Percentiles rank a stretch among this genome's conserved stretches.
Evolutionary conservation across 257 asterid genomes (phyloP).

Genomic region (Capsicum chinense): DNA sequence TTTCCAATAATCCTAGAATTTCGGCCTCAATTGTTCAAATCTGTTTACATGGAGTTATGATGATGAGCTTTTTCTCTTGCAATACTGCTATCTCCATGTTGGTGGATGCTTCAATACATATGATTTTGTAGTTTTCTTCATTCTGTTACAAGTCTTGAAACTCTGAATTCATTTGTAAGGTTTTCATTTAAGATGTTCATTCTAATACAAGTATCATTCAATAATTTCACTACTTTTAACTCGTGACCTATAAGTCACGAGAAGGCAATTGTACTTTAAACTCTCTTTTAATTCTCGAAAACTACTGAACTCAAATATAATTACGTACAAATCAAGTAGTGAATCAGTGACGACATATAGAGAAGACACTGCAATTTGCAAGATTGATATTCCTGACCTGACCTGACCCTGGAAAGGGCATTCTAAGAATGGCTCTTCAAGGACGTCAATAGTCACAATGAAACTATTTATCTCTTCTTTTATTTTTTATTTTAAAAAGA

Average conservation of each 20-base stretch:
- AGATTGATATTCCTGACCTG: background rate
- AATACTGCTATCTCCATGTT: background rate
- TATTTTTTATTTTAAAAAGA: too few species aligned
- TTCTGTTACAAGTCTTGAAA: background rate
- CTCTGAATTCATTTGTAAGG: background rate
- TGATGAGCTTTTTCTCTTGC: background rate
- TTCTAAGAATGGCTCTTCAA: too few species aligned
- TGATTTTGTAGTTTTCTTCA: background rate
- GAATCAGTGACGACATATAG: background rate
- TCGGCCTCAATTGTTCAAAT: background rate
- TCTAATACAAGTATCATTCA: too few species aligned
- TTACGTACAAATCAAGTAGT: background rate
- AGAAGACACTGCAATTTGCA: background rate
- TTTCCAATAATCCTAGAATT: background rate
- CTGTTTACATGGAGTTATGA: background rate
- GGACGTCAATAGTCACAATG: too few species aligned
- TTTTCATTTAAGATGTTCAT: background rate
- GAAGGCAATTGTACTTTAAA: too few species aligned
- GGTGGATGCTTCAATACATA: background rate
- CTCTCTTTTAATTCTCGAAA: too few species aligned
- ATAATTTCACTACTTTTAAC: too few species aligned
- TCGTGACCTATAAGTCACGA: too few species aligned
- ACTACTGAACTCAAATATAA: background rate
- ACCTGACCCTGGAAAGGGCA: too few species aligned
- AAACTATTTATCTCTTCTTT: too few species aligned